Conservation (phyloP, 2,329 filamentous ascomycete genomes). For the Pezicula radicicola region DNA sequence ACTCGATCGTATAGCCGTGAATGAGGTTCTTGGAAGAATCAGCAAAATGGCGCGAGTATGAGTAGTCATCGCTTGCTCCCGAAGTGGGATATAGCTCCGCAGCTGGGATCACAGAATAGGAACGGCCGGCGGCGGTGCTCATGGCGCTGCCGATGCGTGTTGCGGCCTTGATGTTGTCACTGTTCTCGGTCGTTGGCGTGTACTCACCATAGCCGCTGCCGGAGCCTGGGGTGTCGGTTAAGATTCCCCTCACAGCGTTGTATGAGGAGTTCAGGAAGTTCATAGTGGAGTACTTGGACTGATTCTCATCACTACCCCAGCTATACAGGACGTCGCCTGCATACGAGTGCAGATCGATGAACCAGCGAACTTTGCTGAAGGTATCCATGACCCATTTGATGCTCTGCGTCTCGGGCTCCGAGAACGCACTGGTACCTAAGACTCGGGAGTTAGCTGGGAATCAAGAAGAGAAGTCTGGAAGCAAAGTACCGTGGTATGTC, state of each 20-base stretch:
- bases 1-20: constrained; percentile 44
- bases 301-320: constrained; percentile 55
- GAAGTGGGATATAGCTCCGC: constrained; percentile 43
- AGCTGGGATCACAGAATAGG: constrained; percentile 36
- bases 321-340: constrained; percentile 50
- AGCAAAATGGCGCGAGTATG: constrained; percentile 40
- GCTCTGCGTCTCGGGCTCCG: constrained; percentile 54
- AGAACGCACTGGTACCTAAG: constrained; percentile 44
- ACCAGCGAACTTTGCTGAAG: constrained; percentile 50
- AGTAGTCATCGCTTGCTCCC: constrained; percentile 45
- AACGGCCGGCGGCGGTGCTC: constrained; percentile 33
- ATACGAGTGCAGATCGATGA: constrained; percentile 56
- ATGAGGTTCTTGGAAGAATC: constrained; percentile 34
- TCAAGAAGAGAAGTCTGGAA: background rate
- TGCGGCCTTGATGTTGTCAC: constrained; percentile 29
- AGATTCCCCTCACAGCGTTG: constrained; percentile 46
- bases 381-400: constrained; percentile 49
- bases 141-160: constrained; percentile 36
- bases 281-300: constrained; percentile 40
- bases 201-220: constrained; percentile 43
- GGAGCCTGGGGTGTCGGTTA: constrained; percentile 32
- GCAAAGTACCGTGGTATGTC: constrained; percentile 37
- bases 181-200: constrained; percentile 34
- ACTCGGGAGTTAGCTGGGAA: constrained; percentile 1
- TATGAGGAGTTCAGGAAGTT: constrained; percentile 51